These are phyloP conservation scores for Alliaria petiolata DNA, from an alignment of 345 rosid genomes.

Conservation along the genomic window DNA sequence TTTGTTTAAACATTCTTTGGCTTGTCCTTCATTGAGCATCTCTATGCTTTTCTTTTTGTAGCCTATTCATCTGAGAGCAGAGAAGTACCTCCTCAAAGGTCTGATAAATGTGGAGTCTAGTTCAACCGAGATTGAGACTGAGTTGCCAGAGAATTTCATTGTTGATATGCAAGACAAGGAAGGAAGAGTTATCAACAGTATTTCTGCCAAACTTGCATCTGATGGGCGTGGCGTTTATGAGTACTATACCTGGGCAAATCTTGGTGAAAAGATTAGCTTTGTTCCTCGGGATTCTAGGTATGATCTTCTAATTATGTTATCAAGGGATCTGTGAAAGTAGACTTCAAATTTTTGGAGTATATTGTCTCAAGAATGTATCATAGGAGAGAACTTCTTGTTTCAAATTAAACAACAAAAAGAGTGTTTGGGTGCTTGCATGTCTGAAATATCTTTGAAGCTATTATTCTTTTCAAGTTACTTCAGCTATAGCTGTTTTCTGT, in stretches of 20 bases:
- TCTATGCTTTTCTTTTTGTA: conserved; percentile 33
- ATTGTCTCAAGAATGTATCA: neutral
- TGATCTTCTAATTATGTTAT: conserved; percentile 2
- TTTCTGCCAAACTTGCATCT: conserved; percentile 48
- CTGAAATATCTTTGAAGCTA: conserved; percentile 4
- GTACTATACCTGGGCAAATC: conserved; percentile 71
- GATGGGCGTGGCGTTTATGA: conserved; percentile 47
- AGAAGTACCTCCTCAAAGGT: conserved; percentile 81
- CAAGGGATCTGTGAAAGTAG: neutral
- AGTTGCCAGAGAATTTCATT: conserved; percentile 49
- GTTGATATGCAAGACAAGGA: conserved; percentile 53
- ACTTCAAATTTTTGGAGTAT: conserved; percentile 13
- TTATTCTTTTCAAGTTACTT: conserved; percentile 16
- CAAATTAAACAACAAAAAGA: neutral
- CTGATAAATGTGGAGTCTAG: conserved; percentile 48
- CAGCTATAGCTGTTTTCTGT: conserved; percentile 25
- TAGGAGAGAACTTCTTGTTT: conserved; percentile 6
- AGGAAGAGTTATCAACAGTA: conserved; percentile 44
- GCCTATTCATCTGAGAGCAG: conserved; percentile 85
- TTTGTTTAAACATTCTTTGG: conserved; percentile 18
- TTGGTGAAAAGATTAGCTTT: conserved; percentile 68
- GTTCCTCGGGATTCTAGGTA: conserved; percentile 81
- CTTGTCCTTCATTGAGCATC: conserved; percentile 1
- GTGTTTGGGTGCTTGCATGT: neutral
- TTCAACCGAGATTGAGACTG: conserved; percentile 36